Evolutionary conservation across 1,139 yeast species (phyloP).

Genomic region (Yamadazyma mexicana): DNA sequence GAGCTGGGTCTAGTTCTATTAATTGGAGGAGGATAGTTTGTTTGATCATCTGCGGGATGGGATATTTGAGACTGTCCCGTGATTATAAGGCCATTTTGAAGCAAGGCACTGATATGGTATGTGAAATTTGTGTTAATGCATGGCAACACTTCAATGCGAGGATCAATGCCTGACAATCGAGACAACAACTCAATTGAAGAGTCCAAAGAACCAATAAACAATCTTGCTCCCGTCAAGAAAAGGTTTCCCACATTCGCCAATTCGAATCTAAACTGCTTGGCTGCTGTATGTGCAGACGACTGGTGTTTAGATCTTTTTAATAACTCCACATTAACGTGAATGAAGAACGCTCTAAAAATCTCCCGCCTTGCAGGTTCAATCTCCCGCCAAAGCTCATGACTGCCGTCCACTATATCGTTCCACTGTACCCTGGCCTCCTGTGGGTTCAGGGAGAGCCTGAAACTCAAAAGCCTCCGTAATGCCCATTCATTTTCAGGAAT

Average conservation of each 20-base stretch:
- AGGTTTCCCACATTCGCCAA: constrained; percentile 85
- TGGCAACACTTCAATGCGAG: constrained; percentile 63
- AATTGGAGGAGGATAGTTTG: constrained; percentile 31
- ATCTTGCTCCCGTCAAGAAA: constrained; percentile 76
- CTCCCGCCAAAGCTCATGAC: constrained; percentile 66
- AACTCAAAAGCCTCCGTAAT: constrained; percentile 53
- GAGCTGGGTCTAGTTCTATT: constrained; percentile 38
- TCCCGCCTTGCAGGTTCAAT: constrained; percentile 68
- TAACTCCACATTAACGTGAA: constrained; percentile 77
- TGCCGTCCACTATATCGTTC: constrained; percentile 77
- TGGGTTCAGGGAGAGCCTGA: constrained; percentile 57
- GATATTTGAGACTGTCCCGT: constrained; percentile 96
- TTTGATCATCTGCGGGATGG: constrained; percentile 56
- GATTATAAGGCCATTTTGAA: constrained; percentile 68
- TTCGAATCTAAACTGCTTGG: constrained; percentile 64
- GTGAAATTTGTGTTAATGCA: constrained; percentile 83
- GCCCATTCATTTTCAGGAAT: constrained; percentile 52
- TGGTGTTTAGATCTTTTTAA: constrained; percentile 62
- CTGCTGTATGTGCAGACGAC: constrained; percentile 31
- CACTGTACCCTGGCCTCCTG: constrained; percentile 67
- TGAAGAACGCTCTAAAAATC: constrained; percentile 72
- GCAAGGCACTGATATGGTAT: constrained; percentile 79
- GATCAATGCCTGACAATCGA: constrained; percentile 64
- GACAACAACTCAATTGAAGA: constrained; percentile 77
- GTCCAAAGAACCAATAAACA: constrained; percentile 82